Conservation (phyloP, 2,329 filamentous ascomycete species). For the Microcera coccophila region DNA sequence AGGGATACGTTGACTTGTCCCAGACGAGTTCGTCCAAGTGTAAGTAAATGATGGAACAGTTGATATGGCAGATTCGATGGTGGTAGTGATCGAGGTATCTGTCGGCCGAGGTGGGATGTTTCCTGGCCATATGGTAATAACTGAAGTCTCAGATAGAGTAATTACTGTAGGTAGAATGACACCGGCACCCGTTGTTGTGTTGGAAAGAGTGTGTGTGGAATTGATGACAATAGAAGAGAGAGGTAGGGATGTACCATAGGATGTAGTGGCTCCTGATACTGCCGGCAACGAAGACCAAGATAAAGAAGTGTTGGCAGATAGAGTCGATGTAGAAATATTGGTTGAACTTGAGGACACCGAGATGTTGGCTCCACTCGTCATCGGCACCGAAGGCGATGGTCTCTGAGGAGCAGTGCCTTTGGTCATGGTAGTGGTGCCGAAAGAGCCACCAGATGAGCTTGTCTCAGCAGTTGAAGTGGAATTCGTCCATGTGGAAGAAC, state of each 20-base stretch:
- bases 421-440: no score
- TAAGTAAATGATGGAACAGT: constrained; percentile 4
- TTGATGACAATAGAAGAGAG: no score
- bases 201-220: constrained; percentile 10
- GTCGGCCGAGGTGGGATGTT: constrained; percentile 7
- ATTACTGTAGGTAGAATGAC: constrained; percentile 4
- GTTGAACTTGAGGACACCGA: not conserved
- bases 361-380: not conserved
- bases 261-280: no score
- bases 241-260: no score
- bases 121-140: constrained; percentile 18
- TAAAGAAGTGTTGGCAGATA: not conserved
- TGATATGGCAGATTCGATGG: constrained; percentile 6
- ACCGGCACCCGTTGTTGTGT: constrained; percentile 7
- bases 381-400: not conserved
- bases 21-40: constrained; percentile 8
- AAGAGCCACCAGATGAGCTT: no score
- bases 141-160: constrained; percentile 11
- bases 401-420: not conserved
- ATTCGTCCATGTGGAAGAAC: no score
- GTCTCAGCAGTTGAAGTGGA: no score
- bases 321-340: not conserved
- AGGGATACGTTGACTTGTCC: not conserved
- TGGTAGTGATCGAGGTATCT: constrained; percentile 2
- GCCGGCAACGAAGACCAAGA: not conserved